These are phyloP conservation scores for Stephania cephalantha DNA, from an alignment of 164 flowering plant genomes.

Conservation along the genomic window DNA sequence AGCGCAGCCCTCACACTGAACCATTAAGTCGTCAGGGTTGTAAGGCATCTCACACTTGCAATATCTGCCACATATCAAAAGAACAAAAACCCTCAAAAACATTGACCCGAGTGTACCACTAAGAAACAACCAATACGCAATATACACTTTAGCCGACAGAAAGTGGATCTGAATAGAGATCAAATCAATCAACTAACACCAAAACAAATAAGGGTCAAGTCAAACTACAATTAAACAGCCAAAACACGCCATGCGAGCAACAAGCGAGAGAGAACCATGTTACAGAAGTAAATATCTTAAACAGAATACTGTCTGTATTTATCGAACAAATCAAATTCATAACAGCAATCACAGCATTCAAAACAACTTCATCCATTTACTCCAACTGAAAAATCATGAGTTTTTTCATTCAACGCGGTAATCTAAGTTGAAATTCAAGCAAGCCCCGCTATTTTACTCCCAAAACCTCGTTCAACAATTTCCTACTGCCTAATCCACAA, in stretches of 20 bases:
- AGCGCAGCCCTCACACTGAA: constrained; percentile 69
- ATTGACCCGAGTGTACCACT: background rate
- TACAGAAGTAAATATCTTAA: background rate
- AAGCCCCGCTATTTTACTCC: background rate
- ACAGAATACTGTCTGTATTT: background rate
- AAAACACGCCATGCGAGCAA: background rate
- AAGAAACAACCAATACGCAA: background rate
- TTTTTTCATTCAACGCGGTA: background rate
- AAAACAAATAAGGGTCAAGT: background rate
- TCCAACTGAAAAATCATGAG: background rate
- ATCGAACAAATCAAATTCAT: background rate
- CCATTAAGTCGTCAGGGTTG: constrained; percentile 80
- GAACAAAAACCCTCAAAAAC: background rate
- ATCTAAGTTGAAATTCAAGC: background rate
- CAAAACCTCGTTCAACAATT: background rate
- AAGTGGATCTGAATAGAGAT: background rate
- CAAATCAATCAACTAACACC: background rate
- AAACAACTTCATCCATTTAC: background rate
- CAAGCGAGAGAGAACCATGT: background rate
- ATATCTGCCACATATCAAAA: constrained; percentile 38
- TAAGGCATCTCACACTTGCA: constrained; percentile 87
- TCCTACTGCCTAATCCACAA: background rate
- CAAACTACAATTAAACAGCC: background rate
- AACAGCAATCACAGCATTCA: background rate
- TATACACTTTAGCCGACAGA: background rate